Percentiles rank a stretch among this genome's conserved stretches.
Evolutionary conservation across 257 asterid genomes (phyloP).

Genomic region (Nicotiana knightiana): DNA sequence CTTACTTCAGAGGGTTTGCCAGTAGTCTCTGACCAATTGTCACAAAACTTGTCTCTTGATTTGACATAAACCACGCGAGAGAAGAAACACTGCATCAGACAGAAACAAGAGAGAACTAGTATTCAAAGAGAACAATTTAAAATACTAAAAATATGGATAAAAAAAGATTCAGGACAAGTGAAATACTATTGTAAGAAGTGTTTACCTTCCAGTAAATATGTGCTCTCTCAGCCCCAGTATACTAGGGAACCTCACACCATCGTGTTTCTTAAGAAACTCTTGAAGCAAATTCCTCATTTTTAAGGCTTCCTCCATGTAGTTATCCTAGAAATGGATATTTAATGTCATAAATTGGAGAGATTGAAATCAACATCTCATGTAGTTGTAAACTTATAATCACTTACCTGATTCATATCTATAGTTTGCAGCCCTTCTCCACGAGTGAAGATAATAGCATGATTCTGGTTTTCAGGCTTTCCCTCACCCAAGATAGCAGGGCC

Average conservation of each 20-base stretch:
- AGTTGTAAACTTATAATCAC: neutral
- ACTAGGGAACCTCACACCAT: slow-evolving; percentile 79
- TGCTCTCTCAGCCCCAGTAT: slow-evolving; percentile 97
- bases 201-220: slow-evolving; percentile 95
- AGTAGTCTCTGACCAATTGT: slow-evolving; percentile 93
- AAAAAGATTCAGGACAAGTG: neutral
- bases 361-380: slow-evolving; percentile 15
- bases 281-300: slow-evolving; percentile 97
- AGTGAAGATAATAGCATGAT: slow-evolving; percentile 94
- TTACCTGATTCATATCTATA: slow-evolving; percentile 98
- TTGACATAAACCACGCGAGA: slow-evolving; percentile 99
- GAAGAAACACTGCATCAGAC: slow-evolving; percentile 93
- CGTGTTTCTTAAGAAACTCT: slow-evolving; percentile 85
- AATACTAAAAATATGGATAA: neutral
- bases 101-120: slow-evolving; percentile 8
- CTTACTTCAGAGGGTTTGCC: slow-evolving; percentile 96
- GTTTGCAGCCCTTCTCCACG: slow-evolving; percentile 99
- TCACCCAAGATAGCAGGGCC: slow-evolving; percentile 95
- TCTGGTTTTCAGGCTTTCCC: slow-evolving; percentile 98
- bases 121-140: neutral
- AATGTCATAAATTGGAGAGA: slow-evolving; percentile 27
- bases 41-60: slow-evolving; percentile 96
- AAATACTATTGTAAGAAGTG: slow-evolving; percentile 14
- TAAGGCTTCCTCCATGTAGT: slow-evolving; percentile 99
- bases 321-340: slow-evolving; percentile 48